Conservation (phyloP, 805 yeast species). For the Lipomyces orientalis region DNA sequence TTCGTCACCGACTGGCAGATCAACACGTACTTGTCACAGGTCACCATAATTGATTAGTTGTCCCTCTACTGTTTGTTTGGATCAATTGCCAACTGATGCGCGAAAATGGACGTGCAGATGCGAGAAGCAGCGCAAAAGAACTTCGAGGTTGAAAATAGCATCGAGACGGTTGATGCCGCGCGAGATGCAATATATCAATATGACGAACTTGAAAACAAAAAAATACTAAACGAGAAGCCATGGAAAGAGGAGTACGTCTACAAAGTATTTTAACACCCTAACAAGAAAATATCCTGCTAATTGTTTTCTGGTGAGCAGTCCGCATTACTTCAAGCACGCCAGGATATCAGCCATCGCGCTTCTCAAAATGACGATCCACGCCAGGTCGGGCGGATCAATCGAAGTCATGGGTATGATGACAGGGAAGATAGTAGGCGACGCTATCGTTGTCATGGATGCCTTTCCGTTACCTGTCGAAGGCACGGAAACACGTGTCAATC, state of each 20-base stretch:
- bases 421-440: conserved; percentile 65
- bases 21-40: neutral
- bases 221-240: conserved; percentile 39
- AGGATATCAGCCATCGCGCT: conserved; percentile 74
- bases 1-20: neutral
- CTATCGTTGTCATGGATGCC: conserved; percentile 75
- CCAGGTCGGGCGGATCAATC: conserved; percentile 80
- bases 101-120: conserved; percentile 31
- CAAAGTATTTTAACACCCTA: conserved; percentile 17
- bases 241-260: conserved; percentile 39
- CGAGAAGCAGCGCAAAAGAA: conserved; percentile 31
- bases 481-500: conserved; percentile 94
- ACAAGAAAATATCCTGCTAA: conserved; percentile 9
- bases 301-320: conserved; percentile 45
- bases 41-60: neutral
- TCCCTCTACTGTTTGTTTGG: neutral
- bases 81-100: neutral
- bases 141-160: conserved; percentile 44
- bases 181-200: conserved; percentile 41
- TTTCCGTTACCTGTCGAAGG: conserved; percentile 93
- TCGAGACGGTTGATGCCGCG: conserved; percentile 35
- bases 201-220: conserved; percentile 43
- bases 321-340: conserved; percentile 64
- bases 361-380: conserved; percentile 77
- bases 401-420: conserved; percentile 96